Base-by-base conservation (phyloP, 1,139 yeast genomes). In the Maudiozyma humilis region DNA sequence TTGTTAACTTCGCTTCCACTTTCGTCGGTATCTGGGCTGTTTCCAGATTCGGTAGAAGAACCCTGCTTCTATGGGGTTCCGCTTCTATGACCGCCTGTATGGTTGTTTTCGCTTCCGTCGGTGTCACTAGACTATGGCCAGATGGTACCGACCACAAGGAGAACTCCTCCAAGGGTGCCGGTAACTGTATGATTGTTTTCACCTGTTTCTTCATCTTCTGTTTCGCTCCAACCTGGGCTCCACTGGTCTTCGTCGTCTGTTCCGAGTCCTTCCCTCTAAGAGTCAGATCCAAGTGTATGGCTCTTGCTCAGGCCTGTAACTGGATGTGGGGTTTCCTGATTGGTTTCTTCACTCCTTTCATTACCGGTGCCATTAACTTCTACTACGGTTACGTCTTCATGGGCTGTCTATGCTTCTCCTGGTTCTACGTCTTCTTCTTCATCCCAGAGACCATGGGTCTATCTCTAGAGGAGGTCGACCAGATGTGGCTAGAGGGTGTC, bases 161-260 rank as follows among this genome's bases (percentile, higher is more conserved):
- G 63, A 78, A 79, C 67, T 48, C 63, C 15, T 51, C 62, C 44
- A 66, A 65, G 51, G 68, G 81, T 47, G 76, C 82, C 42, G 89
- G 89, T 63, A 69, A 78, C 60, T 85, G 82, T 47, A 75, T 77
- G 89, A 82, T 84, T 64, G 78, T 80, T 66, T 72, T 83, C 52
- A 76, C 89, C 35, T 81, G 88, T 68, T 68, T 83, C 59, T 84
- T 73, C 72, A 80, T 85, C 51, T 79, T 80, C 74, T 79, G 75
- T 70, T 84, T 83, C 62, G 91, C 93, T 44, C 71, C 81, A 40
- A 78, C 91, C 19, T 83, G 93, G 93, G 93, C 88, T 51, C 89
- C 93, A 56, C 76, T 80, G 59, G 80, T 79, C 43, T 84, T 71
- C 68, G 79, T 80, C 50, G 76, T 82, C 57, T 73, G 77, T 42